A percentile compares a stretch with the other conserved stretches of the same genome.
phyloP scores from a whole-genome alignment of 768 basidiomycete species.

The Hirschioporus abietinus region DNA sequence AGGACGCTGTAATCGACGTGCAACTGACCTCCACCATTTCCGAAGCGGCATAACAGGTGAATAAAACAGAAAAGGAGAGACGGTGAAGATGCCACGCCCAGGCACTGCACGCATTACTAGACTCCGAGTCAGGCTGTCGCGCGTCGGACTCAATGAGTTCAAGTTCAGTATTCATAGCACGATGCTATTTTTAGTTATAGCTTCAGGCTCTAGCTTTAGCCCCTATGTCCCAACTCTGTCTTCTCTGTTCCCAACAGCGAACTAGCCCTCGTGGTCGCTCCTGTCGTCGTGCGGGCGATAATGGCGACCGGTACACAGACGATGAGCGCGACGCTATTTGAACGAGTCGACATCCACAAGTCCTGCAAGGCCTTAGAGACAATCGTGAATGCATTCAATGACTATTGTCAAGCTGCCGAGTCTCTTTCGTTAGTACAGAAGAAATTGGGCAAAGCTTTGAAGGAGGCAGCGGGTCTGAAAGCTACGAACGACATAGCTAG shows the following conservation, averaged over 20 bases:
- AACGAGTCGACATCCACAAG: constrained; percentile 72
- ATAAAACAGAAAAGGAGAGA: background rate
- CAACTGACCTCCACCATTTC: background rate
- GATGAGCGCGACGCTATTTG: constrained; percentile 32
- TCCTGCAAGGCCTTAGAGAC: constrained; percentile 72
- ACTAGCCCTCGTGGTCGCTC: background rate
- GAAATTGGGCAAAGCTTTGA: constrained; percentile 66
- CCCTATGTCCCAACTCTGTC: background rate
- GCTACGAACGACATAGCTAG: background rate
- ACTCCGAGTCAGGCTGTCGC: too few species aligned
- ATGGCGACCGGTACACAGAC: constrained; percentile 9
- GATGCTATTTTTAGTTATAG: background rate
- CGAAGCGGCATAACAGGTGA: background rate
- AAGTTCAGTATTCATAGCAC: too few species aligned
- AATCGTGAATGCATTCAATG: constrained; percentile 59
- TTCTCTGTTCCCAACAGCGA: background rate
- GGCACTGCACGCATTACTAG: too few species aligned
- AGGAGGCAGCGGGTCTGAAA: constrained; percentile 49
- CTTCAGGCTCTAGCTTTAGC: background rate
- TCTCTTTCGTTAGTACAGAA: constrained; percentile 63
- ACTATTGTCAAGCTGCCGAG: constrained; percentile 68
- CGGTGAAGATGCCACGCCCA: too few species aligned
- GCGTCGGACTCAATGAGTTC: too few species aligned
- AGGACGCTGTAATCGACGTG: background rate
- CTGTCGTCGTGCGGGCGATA: background rate